A percentile compares a stretch with the other conserved stretches of the same genome.
Conservation (phyloP, 108 stramenopile species). For the Fragilaria radians region DNA sequence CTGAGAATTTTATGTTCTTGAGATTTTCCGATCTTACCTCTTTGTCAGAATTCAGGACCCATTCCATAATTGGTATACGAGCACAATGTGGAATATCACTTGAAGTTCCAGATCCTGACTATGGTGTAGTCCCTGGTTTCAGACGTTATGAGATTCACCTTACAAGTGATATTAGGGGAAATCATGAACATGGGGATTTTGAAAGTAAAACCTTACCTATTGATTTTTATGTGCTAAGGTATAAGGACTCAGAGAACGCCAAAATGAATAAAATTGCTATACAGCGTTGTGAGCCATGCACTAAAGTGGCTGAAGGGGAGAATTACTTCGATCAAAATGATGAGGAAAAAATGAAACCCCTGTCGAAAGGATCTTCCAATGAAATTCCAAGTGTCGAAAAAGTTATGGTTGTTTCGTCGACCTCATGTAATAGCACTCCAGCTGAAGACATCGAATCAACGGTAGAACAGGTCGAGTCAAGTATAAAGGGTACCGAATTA, state of each 20-base stretch:
- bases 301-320: neutral
- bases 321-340: neutral
- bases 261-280: conserved; percentile 45
- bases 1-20: conserved; percentile 45
- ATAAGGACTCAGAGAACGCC: conserved; percentile 28
- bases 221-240: too few species aligned
- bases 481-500: too few species aligned
- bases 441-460: too few species aligned
- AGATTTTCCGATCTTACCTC: conserved; percentile 57
- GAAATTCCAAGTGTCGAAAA: too few species aligned
- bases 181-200: neutral
- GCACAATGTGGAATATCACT: conserved; percentile 84
- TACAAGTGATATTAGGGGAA: conserved; percentile 52
- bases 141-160: conserved; percentile 84
- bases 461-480: too few species aligned
- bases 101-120: conserved; percentile 86
- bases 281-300: neutral
- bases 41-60: conserved; percentile 44
- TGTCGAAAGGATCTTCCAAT: neutral
- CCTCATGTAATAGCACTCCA: too few species aligned
- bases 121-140: conserved; percentile 61
- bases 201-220: too few species aligned
- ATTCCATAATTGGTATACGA: conserved; percentile 86
- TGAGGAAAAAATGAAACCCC: neutral
- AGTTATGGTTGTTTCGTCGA: too few species aligned